Conservation (phyloP, 805 yeast species). For the Starmera quercuum region DNA sequence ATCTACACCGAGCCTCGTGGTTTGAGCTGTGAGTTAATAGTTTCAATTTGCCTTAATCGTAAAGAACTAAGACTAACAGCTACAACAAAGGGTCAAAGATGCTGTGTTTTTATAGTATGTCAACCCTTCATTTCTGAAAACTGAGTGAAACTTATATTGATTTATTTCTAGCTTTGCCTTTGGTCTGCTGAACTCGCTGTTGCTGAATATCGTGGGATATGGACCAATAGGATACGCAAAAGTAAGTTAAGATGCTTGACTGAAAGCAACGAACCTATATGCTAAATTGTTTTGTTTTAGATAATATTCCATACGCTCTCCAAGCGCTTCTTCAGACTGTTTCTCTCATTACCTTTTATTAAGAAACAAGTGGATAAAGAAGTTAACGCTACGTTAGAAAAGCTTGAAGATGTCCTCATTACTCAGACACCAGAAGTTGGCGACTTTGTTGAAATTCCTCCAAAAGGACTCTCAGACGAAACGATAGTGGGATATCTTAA, state of each 20-base stretch:
- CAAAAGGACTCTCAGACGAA: constrained; percentile 41
- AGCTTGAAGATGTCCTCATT: constrained; percentile 53
- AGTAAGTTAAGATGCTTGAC: no score
- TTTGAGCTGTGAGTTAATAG: no score
- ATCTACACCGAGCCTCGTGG: no score
- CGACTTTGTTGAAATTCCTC: constrained; percentile 49
- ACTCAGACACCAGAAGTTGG: constrained; percentile 38
- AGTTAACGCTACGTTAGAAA: constrained; percentile 35
- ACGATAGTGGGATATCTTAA: constrained; percentile 46
- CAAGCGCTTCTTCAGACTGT: constrained; percentile 20
- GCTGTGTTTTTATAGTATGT: no score
- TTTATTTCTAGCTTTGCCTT: constrained; percentile 1
- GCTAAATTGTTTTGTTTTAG: no score
- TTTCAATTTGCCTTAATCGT: no score
- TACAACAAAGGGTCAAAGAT: no score
- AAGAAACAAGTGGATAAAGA: constrained; percentile 53
- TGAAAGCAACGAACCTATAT: no score
- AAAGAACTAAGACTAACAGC: no score
- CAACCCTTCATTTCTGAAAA: no score
- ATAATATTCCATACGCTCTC: constrained; percentile 12
- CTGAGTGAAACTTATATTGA: no score
- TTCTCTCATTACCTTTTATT: constrained; percentile 45
- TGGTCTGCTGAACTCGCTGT: not conserved
- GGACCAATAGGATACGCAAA: constrained; percentile 29
- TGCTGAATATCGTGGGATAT: constrained; percentile 25